These are phyloP conservation scores for Piper longum DNA, from an alignment of 164 flowering plant genomes.

Conservation along the genomic window DNA sequence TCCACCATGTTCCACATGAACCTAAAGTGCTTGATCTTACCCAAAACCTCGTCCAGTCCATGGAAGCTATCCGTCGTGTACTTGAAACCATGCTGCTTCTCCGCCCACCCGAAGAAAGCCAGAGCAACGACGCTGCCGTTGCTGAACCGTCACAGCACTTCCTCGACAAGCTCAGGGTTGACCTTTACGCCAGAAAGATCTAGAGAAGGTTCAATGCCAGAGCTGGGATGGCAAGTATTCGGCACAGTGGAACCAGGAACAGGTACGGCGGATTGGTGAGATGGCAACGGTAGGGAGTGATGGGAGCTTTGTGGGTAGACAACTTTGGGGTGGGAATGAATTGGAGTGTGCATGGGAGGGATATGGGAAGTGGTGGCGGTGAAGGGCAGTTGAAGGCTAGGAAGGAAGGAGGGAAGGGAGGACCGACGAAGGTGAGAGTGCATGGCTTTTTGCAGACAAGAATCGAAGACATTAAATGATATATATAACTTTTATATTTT, in stretches of 20 bases:
- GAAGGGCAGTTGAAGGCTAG: neutral
- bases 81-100: constrained; percentile 40
- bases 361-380: neutral
- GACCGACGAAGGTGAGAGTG: neutral
- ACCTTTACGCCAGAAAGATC: constrained; percentile 17
- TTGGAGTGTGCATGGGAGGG: neutral
- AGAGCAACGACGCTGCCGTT: constrained; percentile 16
- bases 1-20: constrained; percentile 45
- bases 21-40: constrained; percentile 73
- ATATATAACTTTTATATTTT: no score
- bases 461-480: no score
- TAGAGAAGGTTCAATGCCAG: constrained; percentile 22
- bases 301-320: neutral
- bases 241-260: constrained; percentile 22
- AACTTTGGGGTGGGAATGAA: neutral
- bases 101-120: constrained; percentile 19
- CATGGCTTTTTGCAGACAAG: neutral
- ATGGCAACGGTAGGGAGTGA: neutral
- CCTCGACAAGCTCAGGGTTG: constrained; percentile 34
- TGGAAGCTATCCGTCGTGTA: constrained; percentile 43
- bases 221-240: constrained; percentile 19
- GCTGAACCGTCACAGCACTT: constrained; percentile 41
- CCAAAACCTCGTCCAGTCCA: constrained; percentile 56
- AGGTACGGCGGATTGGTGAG: constrained; percentile 14
- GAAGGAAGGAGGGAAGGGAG: constrained; percentile 1